Evolutionary conservation across 306 rosid species (phyloP).

Genomic region (Cicer pinnatifidum): DNA sequence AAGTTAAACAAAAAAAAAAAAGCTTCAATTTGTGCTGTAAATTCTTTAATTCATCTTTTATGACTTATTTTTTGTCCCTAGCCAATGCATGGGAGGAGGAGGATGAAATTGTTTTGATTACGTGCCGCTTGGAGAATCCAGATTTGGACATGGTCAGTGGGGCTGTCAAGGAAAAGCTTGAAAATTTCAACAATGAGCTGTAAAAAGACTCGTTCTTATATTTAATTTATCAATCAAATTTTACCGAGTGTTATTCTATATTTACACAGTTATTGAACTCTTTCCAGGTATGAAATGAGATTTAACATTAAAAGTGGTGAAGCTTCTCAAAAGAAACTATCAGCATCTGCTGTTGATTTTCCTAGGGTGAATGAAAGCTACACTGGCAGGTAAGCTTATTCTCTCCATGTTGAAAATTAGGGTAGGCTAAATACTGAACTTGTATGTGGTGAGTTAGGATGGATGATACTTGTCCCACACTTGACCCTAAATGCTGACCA

Average conservation of each 20-base stretch:
- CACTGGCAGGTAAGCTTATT: conserved; percentile 72
- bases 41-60: conserved; percentile 41
- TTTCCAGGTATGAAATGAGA: conserved; percentile 86
- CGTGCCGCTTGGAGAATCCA: conserved; percentile 81
- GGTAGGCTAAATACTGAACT: conserved; percentile 1
- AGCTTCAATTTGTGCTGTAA: conserved; percentile 21
- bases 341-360: conserved; percentile 81
- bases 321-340: conserved; percentile 81
- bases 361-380: conserved; percentile 94
- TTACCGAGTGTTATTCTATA: conserved; percentile 13
- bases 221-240: conserved; percentile 31
- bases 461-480: background rate
- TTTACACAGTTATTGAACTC: conserved; percentile 38
- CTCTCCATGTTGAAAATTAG: conserved; percentile 17
- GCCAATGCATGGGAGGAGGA: conserved; percentile 99
- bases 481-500: background rate
- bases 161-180: conserved; percentile 72
- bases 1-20: background rate
- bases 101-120: conserved; percentile 86
- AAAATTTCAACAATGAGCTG: conserved; percentile 77
- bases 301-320: conserved; percentile 78
- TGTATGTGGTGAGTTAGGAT: background rate
- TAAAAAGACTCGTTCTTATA: conserved; percentile 46
- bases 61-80: conserved; percentile 29
- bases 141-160: conserved; percentile 74